phyloP scores from a whole-genome alignment of 2,329 filamentous ascomycete species.

The Fusarium newnesense region DNA sequence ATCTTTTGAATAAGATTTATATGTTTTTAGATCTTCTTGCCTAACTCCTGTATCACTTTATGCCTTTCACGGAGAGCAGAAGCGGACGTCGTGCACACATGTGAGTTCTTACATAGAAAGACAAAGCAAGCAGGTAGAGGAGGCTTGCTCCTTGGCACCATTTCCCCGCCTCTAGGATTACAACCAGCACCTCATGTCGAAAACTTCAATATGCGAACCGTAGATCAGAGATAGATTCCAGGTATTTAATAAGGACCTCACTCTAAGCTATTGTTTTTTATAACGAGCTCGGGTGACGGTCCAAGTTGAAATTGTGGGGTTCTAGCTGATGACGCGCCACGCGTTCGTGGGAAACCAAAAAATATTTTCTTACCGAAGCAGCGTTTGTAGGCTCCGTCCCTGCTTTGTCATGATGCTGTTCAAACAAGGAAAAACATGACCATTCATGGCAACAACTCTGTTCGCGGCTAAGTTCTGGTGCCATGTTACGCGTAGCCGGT shows the following conservation, averaged over 20 bases:
- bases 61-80: no score
- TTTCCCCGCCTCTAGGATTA: rapidly evolving
- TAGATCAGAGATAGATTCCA: rapidly evolving
- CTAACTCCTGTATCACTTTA: no score
- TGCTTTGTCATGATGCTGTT: rapidly evolving
- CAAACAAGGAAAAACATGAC: no score
- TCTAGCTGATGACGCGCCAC: no score
- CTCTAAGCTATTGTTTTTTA: rapidly evolving
- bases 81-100: rapidly evolving
- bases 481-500: neutral
- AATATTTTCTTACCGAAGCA: neutral
- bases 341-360: neutral
- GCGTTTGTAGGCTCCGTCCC: neutral
- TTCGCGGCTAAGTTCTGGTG: rapidly evolving
- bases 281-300: no score
- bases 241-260: neutral
- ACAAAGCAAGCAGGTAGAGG: no score
- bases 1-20: rapidly evolving
- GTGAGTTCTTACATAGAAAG: no score
- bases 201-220: neutral
- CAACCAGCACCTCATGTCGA: no score
- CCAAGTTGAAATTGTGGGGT: neutral
- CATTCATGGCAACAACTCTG: no score
- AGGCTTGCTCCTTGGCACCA: no score
- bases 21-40: no score